Conservation (phyloP, 139 green algal species). For the Chlamydomonas sp. region DNA sequence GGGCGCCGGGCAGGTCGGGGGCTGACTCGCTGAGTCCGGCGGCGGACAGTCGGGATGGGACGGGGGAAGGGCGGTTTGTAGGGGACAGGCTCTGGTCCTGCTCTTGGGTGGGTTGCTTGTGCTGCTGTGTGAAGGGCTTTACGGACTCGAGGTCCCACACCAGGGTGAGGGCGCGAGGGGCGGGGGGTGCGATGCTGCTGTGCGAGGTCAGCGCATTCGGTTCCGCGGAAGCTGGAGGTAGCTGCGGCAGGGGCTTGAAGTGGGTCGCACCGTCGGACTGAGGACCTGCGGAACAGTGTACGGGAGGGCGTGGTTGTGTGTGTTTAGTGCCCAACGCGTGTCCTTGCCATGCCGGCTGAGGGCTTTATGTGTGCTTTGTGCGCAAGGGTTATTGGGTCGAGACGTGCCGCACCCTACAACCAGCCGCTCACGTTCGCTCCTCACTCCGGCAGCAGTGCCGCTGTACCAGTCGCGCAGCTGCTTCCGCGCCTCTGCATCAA, state of each 20-base stretch:
- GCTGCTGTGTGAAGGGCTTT: slow-evolving; percentile 27
- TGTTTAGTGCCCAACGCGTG: too few species aligned
- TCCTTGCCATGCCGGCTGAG: too few species aligned
- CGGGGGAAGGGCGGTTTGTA: not conserved
- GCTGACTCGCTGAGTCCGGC: slow-evolving; percentile 1
- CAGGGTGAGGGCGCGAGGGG: not conserved
- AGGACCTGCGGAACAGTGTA: too few species aligned
- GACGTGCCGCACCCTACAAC: not conserved
- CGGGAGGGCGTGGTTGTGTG: too few species aligned
- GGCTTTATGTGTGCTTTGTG: too few species aligned
- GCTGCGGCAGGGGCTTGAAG: too few species aligned
- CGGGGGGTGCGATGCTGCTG: not conserved
- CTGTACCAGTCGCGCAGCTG: slow-evolving; percentile 21
- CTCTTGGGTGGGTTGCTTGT: not conserved
- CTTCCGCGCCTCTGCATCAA: not conserved
- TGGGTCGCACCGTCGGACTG: too few species aligned
- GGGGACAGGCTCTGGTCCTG: not conserved
- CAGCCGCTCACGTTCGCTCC: not conserved
- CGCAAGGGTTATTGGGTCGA: too few species aligned
- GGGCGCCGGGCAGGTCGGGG: slow-evolving; percentile 16
- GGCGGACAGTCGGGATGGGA: not conserved
- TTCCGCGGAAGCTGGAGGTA: not conserved
- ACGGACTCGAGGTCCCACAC: slow-evolving; percentile 28
- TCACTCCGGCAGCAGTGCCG: too few species aligned
- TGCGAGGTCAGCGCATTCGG: not conserved